A percentile compares a stretch with the other conserved stretches of the same genome.
These are phyloP conservation scores for Trichoderma pleuroti DNA, from an alignment of 2,329 filamentous ascomycete genomes.

Conservation along the genomic window DNA sequence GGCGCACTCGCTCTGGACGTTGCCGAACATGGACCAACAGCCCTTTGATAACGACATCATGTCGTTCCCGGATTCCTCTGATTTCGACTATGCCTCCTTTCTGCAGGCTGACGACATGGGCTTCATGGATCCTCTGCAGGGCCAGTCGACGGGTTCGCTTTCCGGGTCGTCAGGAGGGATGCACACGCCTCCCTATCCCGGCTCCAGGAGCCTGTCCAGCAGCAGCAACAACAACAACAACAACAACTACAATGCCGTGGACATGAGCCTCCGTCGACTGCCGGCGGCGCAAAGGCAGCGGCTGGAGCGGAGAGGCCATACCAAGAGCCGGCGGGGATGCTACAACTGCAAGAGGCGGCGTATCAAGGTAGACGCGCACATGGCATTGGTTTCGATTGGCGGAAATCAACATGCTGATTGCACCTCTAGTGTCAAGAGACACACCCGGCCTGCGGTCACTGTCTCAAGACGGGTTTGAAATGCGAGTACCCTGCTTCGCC, in stretches of 20 bases:
- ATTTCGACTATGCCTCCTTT: conserved; percentile 41
- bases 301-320: conserved; percentile 58
- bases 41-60: conserved; percentile 29
- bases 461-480: conserved; percentile 57
- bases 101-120: conserved; percentile 31
- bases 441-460: conserved; percentile 61
- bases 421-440: conserved; percentile 60
- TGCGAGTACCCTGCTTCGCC: conserved; percentile 59
- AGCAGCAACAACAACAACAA: conserved; percentile 8
- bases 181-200: conserved; percentile 31
- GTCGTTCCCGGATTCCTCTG: conserved; percentile 29
- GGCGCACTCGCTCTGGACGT: neutral
- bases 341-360: conserved; percentile 65
- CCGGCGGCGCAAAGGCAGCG: conserved; percentile 35
- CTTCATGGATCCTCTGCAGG: conserved; percentile 23
- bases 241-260: neutral
- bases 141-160: conserved; percentile 16
- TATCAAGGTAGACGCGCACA: conserved; percentile 50
- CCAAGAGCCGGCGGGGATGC: conserved; percentile 62
- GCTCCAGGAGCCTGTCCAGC: conserved; percentile 26
- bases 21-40: conserved; percentile 30
- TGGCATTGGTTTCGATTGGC: neutral
- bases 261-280: conserved; percentile 20
- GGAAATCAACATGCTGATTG: neutral
- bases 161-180: conserved; percentile 32